Percentiles rank a stretch among this genome's conserved stretches.
These are phyloP conservation scores for Trametes pubescens DNA, from an alignment of 1,284 basidiomycete genomes.

Conservation along the genomic window DNA sequence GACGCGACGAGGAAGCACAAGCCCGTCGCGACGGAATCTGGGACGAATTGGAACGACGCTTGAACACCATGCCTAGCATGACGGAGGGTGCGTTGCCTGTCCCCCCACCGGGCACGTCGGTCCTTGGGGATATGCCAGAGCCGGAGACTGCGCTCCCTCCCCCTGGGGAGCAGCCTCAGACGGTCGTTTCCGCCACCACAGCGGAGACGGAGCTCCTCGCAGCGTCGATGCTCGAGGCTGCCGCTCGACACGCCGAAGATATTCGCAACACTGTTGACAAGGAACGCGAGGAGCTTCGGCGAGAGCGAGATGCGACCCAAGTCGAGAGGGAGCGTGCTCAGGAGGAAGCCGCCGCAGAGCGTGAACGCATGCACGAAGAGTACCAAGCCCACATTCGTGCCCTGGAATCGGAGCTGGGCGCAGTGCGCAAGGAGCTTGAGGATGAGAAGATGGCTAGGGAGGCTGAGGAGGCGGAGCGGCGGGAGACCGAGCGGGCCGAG, in stretches of 20 bases:
- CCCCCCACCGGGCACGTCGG: conserved; percentile 12
- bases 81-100: conserved; percentile 26
- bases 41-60: conserved; percentile 51
- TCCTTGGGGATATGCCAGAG: conserved; percentile 12
- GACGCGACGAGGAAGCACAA: conserved; percentile 57
- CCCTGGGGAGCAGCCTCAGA: conserved; percentile 15
- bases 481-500: conserved; percentile 64
- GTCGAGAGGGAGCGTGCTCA: conserved; percentile 60
- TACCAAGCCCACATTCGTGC: conserved; percentile 61
- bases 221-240: conserved; percentile 56
- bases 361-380: conserved; percentile 55
- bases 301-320: conserved; percentile 59
- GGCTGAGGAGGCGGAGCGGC: conserved; percentile 66
- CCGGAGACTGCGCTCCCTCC: conserved; percentile 3
- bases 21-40: conserved; percentile 60
- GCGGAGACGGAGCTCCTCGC: conserved; percentile 41
- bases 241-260: conserved; percentile 60
- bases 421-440: conserved; percentile 60
- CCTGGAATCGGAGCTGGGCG: conserved; percentile 69
- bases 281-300: conserved; percentile 65
- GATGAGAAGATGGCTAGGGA: conserved; percentile 62
- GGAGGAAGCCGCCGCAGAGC: conserved; percentile 56
- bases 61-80: conserved; percentile 32
- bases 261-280: conserved; percentile 63
- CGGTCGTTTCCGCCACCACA: conserved; percentile 19